Evolutionary conservation across 1,139 yeast genomes (phyloP).

Genomic region (Zygoascus meyerae): DNA sequence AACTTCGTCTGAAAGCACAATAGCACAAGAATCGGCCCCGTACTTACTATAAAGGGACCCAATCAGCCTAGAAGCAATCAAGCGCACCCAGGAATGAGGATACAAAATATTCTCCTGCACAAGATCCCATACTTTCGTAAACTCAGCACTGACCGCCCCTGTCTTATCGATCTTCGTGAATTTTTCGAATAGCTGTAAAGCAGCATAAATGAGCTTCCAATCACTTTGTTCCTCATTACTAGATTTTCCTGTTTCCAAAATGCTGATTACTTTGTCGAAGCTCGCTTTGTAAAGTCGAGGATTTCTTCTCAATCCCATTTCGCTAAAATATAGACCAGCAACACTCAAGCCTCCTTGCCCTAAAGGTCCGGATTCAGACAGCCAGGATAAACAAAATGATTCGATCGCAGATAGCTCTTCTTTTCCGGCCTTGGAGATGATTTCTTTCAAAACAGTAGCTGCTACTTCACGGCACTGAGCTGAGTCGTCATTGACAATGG

Average conservation of each 20-base stretch:
- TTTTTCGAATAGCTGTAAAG: conserved; percentile 48
- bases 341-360: conserved; percentile 73
- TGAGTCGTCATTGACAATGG: conserved; percentile 71
- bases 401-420: conserved; percentile 46
- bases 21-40: conserved; percentile 14
- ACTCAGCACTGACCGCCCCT: conserved; percentile 26
- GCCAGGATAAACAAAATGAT: conserved; percentile 63
- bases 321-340: conserved; percentile 56
- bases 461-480: conserved; percentile 88
- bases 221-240: conserved; percentile 19
- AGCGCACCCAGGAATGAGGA: conserved; percentile 92
- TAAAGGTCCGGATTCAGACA: conserved; percentile 49
- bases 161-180: conserved; percentile 17
- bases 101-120: conserved; percentile 57
- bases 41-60: conserved; percentile 45
- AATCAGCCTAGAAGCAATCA: conserved; percentile 58
- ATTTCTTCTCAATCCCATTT: conserved; percentile 38
- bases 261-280: conserved; percentile 19
- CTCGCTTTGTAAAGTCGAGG: conserved; percentile 21
- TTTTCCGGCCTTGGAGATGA: conserved; percentile 49
- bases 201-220: conserved; percentile 77
- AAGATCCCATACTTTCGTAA: conserved; percentile 45
- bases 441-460: conserved; percentile 49
- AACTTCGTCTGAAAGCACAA: conserved; percentile 25
- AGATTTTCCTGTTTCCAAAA: conserved; percentile 21